Evolutionary conservation across 2,329 filamentous ascomycete species (phyloP).

Genomic region (Cordyceps farinosa): DNA sequence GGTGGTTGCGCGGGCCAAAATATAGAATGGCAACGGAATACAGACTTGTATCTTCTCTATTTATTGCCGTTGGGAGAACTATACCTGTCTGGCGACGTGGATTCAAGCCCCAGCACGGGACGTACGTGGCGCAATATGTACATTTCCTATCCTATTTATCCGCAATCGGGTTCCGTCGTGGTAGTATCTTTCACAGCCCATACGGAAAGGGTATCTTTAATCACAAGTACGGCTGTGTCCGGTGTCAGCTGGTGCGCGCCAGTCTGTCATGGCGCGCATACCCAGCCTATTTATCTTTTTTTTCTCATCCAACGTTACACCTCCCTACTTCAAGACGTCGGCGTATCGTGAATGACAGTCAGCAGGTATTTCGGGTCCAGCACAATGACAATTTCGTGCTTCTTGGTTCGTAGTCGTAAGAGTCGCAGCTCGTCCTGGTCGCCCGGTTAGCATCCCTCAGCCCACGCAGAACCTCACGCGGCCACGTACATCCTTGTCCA

Average conservation of each 20-base stretch:
- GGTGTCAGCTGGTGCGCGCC: not conserved
- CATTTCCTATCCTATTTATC: not conserved
- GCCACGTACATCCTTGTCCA: conserved; percentile 62
- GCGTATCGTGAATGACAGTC: conserved; percentile 78
- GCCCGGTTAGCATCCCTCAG: conserved; percentile 22
- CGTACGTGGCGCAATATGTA: not conserved
- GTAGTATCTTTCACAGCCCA: not conserved
- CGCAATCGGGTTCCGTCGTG: too few species aligned
- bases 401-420: conserved; percentile 74
- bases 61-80: not conserved
- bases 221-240: not conserved
- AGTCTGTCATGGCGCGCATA: not conserved
- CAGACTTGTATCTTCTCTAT: not conserved
- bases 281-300: too few species aligned
- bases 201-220: conserved; percentile 11
- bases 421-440: conserved; percentile 70
- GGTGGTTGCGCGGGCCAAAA: not conserved
- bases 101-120: not conserved
- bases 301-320: not conserved
- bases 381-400: conserved; percentile 79
- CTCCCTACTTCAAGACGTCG: conserved; percentile 50
- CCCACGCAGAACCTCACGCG: not conserved
- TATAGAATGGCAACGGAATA: not conserved
- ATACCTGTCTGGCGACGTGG: not conserved
- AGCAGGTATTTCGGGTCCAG: conserved; percentile 76